Conservation (phyloP, 352 stramenopile species). For the Globisporangium splendens region DNA sequence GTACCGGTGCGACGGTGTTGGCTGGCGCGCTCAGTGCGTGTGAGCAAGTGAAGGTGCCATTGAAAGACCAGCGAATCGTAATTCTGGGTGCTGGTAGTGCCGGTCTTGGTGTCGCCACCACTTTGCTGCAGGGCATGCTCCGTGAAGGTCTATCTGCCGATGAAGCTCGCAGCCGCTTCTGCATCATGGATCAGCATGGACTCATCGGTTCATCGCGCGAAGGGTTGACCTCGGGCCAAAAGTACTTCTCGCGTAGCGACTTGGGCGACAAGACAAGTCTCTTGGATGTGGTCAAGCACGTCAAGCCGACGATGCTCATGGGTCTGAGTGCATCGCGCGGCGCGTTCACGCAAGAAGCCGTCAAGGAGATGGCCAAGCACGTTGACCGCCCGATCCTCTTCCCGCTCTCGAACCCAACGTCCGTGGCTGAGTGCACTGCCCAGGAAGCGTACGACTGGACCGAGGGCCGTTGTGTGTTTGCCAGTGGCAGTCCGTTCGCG, state of each 20-base stretch:
- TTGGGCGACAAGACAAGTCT: constrained; percentile 71
- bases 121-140: constrained; percentile 89
- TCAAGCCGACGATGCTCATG: constrained; percentile 95
- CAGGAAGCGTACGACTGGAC: constrained; percentile 97
- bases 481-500: constrained; percentile 94
- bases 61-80: constrained; percentile 94
- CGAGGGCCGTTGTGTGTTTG: constrained; percentile 93
- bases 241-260: constrained; percentile 73
- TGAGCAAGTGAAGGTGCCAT: constrained; percentile 55
- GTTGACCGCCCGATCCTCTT: constrained; percentile 94
- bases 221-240: constrained; percentile 68
- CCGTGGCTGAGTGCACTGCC: constrained; percentile 94
- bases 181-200: constrained; percentile 78
- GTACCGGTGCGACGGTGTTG: constrained; percentile 93
- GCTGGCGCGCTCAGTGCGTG: constrained; percentile 85
- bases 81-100: constrained; percentile 93
- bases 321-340: constrained; percentile 87
- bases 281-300: constrained; percentile 76
- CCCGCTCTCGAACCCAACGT: constrained; percentile 95
- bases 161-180: constrained; percentile 70
- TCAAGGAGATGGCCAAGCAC: constrained; percentile 88
- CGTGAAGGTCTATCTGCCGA: constrained; percentile 67
- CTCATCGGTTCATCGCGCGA: constrained; percentile 47
- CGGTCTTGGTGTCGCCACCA: constrained; percentile 92
- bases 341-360: constrained; percentile 84